Percentiles rank a stretch among this genome's conserved stretches.
Evolutionary conservation across 2,329 filamentous ascomycete genomes (phyloP).

Genomic region (Ophiostoma novo-ulmi): DNA sequence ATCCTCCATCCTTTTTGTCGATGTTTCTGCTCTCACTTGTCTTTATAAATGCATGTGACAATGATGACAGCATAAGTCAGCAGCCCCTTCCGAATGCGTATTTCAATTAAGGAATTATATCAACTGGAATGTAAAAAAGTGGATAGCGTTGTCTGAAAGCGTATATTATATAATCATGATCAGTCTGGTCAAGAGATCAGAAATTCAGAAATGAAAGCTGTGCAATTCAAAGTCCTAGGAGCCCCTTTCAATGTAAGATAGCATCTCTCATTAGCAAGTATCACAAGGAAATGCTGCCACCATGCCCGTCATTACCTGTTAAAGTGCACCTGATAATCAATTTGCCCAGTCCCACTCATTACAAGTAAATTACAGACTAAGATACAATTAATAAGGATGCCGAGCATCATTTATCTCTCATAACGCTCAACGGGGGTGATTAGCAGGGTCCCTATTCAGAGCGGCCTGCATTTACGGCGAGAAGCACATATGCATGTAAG

Average conservation of each 20-base stretch:
- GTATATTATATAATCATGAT: not conserved
- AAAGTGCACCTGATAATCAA: not conserved
- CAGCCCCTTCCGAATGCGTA: slow-evolving; percentile 5
- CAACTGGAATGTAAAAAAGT: not conserved
- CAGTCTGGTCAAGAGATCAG: not conserved
- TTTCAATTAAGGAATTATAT: not conserved
- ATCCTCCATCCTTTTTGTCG: not conserved
- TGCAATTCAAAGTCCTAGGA: not conserved
- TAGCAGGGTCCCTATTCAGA: not conserved
- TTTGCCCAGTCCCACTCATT: not conserved
- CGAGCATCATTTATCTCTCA: not conserved
- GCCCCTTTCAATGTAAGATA: not conserved
- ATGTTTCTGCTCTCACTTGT: not conserved
- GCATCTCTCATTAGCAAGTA: not conserved
- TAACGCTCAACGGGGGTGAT: too few relatives aligned
- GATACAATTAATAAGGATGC: not conserved
- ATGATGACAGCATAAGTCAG: not conserved
- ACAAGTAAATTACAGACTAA: slow-evolving; percentile 1
- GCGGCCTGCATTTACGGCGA: not conserved
- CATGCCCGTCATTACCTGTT: not conserved
- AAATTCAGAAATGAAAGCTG: not conserved
- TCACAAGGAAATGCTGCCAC: too few relatives aligned
- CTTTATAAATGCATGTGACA: not conserved
- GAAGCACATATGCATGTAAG: too few relatives aligned
- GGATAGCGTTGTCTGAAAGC: not conserved